These are phyloP conservation scores for Melampsora medusae DNA, from an alignment of 1,284 basidiomycete genomes.

Conservation along the genomic window DNA sequence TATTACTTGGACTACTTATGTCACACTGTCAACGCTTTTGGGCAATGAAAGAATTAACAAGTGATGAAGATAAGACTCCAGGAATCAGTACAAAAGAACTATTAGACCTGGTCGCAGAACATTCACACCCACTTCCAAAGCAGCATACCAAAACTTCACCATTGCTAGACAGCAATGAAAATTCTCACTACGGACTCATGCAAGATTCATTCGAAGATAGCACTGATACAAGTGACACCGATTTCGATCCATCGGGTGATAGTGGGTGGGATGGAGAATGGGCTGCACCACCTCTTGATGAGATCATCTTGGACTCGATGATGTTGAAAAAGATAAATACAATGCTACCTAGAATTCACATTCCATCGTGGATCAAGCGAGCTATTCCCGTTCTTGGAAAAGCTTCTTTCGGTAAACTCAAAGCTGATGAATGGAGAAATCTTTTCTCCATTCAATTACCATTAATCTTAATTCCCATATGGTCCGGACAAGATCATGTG, in stretches of 20 bases:
- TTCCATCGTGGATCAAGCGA: constrained; percentile 26
- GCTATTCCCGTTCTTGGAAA: constrained; percentile 29
- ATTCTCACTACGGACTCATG: too few species aligned
- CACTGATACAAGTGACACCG: constrained; percentile 2
- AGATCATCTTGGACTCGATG: constrained; percentile 9
- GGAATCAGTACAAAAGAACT: constrained; percentile 5
- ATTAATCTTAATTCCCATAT: too few species aligned
- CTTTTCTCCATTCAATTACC: too few species aligned
- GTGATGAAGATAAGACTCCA: constrained; percentile 12
- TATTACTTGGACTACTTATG: constrained; percentile 16
- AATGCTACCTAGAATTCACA: neutral
- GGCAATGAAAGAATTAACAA: constrained; percentile 21
- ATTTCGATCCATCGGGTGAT: neutral
- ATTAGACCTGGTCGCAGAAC: neutral
- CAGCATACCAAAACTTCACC: too few species aligned
- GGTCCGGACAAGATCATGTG: too few species aligned
- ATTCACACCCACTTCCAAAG: neutral
- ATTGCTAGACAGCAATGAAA: too few species aligned
- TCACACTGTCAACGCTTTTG: constrained; percentile 22
- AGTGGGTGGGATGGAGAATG: constrained; percentile 8
- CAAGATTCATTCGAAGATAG: neutral
- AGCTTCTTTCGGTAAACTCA: too few species aligned
- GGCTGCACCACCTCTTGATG: neutral
- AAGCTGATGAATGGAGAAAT: too few species aligned
- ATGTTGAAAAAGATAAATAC: neutral